Evolutionary conservation across 148 eudicot genomes (phyloP), one percentile per base, ranked within the genome.

Genomic region (Fagopyrum tataricum): DNA sequence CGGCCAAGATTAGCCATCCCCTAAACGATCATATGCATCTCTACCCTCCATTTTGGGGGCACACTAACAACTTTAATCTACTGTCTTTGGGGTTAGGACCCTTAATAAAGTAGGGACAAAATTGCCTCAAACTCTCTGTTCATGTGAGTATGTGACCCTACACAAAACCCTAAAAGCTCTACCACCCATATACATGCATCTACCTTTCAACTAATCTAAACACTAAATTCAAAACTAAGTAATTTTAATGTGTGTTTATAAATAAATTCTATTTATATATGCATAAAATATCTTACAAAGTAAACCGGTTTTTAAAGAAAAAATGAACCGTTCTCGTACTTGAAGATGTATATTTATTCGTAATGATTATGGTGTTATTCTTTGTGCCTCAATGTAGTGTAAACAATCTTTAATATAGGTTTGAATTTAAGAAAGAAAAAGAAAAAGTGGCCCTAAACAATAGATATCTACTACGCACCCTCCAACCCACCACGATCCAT

Each of bases 121-220:
- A 7, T 23, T 58, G 6, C 39, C 64, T 23, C 64, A 58, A 58
- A 21, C 23, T 58, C 31, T 58, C 64, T 58, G 37, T 58, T 58
- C 64, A 58, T 10, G 39, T 23, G 37, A 58, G 37, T 37, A 58
- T 10, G 39, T 23, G 37, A 58, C 64, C 64, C 64, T 58, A 58
- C 64, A 58, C 64, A 58, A 58, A 58, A 58, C 64, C 64, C 64
- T 21, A 58, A 58, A 58, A 58, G 37, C 64, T 58, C 15, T 58
- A 58, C 64, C 31, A 58, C 64, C 20, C 64, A 58, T 21, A 58
- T 58, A 23, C 39, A 58, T 58, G 14, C 11, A 9, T 58, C 59
- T 53, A 53, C 11, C 49, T 46, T 46, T 46, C 10, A 46, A 52
- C 7, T 52, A 52, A 17, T 52, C n/a, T 52, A 52, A 52, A 52